Evolutionary conservation across 1,284 basidiomycete genomes (phyloP).

Genomic region (Tylopilus orsonianus): DNA sequence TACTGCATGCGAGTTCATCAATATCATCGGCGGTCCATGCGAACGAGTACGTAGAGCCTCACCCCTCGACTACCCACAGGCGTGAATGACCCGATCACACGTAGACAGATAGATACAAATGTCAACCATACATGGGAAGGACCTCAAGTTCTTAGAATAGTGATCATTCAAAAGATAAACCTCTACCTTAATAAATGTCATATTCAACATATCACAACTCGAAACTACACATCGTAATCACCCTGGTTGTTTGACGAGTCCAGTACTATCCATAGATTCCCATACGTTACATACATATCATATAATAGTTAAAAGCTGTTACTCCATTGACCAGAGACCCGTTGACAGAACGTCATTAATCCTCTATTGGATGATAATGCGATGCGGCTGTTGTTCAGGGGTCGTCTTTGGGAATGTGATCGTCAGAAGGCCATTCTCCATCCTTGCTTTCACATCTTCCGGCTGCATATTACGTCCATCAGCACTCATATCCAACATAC

Average conservation of each 20-base stretch:
- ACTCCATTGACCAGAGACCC: too few relatives aligned
- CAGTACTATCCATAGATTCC: too few relatives aligned
- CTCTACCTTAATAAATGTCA: too few relatives aligned
- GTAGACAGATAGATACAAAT: conserved; percentile 27
- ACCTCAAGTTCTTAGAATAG: conserved; percentile 28
- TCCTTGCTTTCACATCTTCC: conserved; percentile 8
- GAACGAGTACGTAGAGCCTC: conserved; percentile 17
- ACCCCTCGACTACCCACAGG: neutral
- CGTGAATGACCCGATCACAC: neutral
- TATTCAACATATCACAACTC: too few relatives aligned
- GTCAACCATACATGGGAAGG: conserved; percentile 23
- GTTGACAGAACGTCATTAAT: neutral
- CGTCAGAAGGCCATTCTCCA: conserved; percentile 8
- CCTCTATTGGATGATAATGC: conserved; percentile 8
- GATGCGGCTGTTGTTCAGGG: conserved; percentile 1
- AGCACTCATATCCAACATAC: neutral
- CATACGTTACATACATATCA: too few relatives aligned
- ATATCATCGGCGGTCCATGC: conserved; percentile 21
- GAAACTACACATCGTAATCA: too few relatives aligned
- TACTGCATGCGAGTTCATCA: conserved; percentile 25
- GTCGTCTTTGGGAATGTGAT: neutral
- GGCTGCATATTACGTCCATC: conserved; percentile 2
- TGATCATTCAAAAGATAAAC: too few relatives aligned
- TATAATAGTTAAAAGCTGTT: too few relatives aligned
- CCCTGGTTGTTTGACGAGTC: too few relatives aligned